Base-by-base conservation (phyloP, 1,284 basidiomycete genomes). In the Ganoderma lingzhi region DNA sequence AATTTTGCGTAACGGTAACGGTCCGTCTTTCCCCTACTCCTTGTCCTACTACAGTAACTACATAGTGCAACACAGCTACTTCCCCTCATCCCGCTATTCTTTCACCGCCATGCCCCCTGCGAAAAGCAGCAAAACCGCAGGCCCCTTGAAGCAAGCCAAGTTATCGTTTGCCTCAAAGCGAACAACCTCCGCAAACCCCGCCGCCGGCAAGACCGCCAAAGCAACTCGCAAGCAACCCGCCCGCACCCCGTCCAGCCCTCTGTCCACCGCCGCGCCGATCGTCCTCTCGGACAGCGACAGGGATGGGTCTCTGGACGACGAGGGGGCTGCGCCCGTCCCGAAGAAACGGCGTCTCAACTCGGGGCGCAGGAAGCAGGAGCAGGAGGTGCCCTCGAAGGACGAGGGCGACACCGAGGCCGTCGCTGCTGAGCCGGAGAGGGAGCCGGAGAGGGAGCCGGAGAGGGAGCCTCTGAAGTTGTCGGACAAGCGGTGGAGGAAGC, bases 401-500 rank as follows among this genome's bases (percentile, higher is more conserved):
- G 41, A 8, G 23, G n/a, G n/a, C n/a, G 41, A 32, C n/a, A 23
- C 35, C 14, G 37, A 10, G 15, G 39, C 62, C 14, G 39, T 28
- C 37, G 59, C 28, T 15, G 39, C 59, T 15, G 59, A 61, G 59
- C 32, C 32, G 66, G 74, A n/a, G n/a, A n/a, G n/a, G n/a, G n/a
- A 75, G 67, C 71, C 62, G 68, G 76, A n/a, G n/a, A n/a, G n/a
- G n/a, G n/a, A 67, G 76, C 23, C 62, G 68, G 76, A 67, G 76
- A 78, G 65, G 65, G 73, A 71, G 72, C 76, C 64, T 53, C 72
- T 83, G 65, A 78, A 81, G 67, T 73, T 86, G 45, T 79, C 85
- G 63, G 83, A 85, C 63, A 89, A 87, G 51, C 83, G 81, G 62
- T 93, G 90, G 84, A 82, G 80, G 55, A 84, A 83, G 67, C 76